phyloP scores from a whole-genome alignment of 768 basidiomycete species.

The Leucogyrophana mollusca region DNA sequence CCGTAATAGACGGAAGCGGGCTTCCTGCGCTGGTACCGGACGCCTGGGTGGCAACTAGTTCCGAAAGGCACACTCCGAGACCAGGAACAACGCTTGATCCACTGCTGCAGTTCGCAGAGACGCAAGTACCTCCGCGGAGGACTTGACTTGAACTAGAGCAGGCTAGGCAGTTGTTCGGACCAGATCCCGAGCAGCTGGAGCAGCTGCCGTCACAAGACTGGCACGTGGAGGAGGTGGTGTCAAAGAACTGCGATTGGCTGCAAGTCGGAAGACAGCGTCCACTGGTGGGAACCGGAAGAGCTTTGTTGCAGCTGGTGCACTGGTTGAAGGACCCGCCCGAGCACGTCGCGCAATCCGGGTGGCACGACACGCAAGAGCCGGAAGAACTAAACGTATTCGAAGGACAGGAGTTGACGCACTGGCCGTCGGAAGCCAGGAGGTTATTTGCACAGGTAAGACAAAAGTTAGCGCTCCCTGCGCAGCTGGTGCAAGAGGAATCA shows the following conservation, averaged over 20 bases:
- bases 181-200: conserved; percentile 72
- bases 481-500: conserved; percentile 71
- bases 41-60: conserved; percentile 56
- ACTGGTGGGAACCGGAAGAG: conserved; percentile 68
- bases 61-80: conserved; percentile 78
- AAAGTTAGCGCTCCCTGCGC: conserved; percentile 61
- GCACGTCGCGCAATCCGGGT: conserved; percentile 85
- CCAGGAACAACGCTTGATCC: conserved; percentile 59
- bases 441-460: conserved; percentile 72
- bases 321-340: conserved; percentile 76
- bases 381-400: conserved; percentile 65
- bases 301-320: conserved; percentile 68
- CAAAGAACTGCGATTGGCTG: conserved; percentile 69
- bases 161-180: conserved; percentile 66
- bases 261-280: conserved; percentile 82
- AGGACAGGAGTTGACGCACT: conserved; percentile 77
- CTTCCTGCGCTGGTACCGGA: conserved; percentile 38
- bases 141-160: conserved; percentile 65
- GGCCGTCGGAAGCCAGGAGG: conserved; percentile 67
- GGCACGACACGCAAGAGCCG: conserved; percentile 71
- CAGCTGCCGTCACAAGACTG: conserved; percentile 74
- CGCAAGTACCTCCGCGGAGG: conserved; percentile 65
- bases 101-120: conserved; percentile 56
- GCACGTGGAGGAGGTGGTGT: conserved; percentile 61
- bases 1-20: conserved; percentile 56